A percentile compares a stretch with the other conserved stretches of the same genome.
These are phyloP conservation scores for Primulina huaijiensis DNA, from an alignment of 257 asterid species.

Conservation along the genomic window DNA sequence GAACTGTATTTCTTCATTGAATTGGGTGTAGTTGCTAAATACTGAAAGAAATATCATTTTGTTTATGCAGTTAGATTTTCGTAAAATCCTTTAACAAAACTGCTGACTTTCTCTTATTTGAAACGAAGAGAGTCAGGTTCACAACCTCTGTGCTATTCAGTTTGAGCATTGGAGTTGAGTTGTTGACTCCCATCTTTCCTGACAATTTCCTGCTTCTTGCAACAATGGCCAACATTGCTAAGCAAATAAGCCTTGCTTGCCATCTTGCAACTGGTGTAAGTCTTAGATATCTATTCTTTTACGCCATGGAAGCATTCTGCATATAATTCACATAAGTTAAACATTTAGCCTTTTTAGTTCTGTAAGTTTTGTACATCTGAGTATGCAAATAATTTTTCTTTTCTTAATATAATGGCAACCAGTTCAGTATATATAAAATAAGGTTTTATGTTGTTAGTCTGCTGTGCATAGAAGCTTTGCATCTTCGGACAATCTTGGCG, in stretches of 20 bases:
- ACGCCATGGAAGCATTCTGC: slow-evolving; percentile 7
- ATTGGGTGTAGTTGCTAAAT: neutral
- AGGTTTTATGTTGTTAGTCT: slow-evolving; percentile 47
- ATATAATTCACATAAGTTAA: slow-evolving; percentile 4
- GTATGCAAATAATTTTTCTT: slow-evolving; percentile 10
- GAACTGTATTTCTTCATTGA: neutral
- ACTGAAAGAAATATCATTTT: neutral
- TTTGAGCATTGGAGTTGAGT: slow-evolving; percentile 90
- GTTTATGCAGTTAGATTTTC: neutral
- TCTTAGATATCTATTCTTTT: slow-evolving; percentile 20
- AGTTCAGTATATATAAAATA: slow-evolving; percentile 22
- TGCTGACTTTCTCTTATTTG: slow-evolving; percentile 31
- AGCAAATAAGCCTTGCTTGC: slow-evolving; percentile 92
- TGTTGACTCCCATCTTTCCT: slow-evolving; percentile 87
- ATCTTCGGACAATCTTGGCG: slow-evolving; percentile 81
- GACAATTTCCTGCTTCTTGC: slow-evolving; percentile 84
- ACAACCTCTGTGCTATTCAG: slow-evolving; percentile 79
- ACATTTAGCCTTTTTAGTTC: neutral
- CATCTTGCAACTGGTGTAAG: slow-evolving; percentile 92
- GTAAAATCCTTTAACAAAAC: slow-evolving; percentile 13
- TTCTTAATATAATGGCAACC: slow-evolving; percentile 13
- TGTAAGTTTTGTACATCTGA: neutral
- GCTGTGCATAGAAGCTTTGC: slow-evolving; percentile 98
- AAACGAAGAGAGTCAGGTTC: slow-evolving; percentile 86
- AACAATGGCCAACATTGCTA: slow-evolving; percentile 87